Base-by-base conservation (phyloP, 495 filamentous ascomycete species). In the Podospora comata region DNA sequence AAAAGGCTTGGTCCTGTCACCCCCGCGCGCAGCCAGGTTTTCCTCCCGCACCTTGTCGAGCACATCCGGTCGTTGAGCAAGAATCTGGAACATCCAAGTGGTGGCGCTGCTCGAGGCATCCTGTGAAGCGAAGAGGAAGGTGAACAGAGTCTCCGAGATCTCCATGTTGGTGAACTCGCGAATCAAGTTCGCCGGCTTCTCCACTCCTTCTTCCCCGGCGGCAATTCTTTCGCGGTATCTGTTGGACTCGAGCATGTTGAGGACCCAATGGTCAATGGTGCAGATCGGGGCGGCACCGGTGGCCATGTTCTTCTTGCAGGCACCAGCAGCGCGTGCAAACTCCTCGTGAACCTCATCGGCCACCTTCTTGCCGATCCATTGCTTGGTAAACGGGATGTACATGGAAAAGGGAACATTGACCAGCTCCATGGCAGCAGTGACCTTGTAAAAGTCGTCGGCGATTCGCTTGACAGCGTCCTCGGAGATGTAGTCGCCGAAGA, bases 41-140 rank as follows among this genome's bases (percentile, higher is more conserved):
- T 97, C 94, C 73, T 93, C 92, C 23, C 94, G 91, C 39, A 97
- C 86, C 74, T 89, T 89, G 75, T 91, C 91, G 57, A 97, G 82
- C 62, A 93, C 81, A 67, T 97, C 94, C 5, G 93, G 93, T 69
- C 92, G 88, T 75, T 97, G 91, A 58, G 94, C 94, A 81, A 93
- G 86, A 68, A 92, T 81, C 76, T 97, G 94, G 85, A 96, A 95
- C 67, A 97, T 78, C 91, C 93, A 97, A 61, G 91, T 96, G 69
- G 84, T 86, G 62, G 94, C 93, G 62, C 91, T 92, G 76, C 90
- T 93, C 60, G 93, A 93, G 64, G 94, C 94, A 79, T 97, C 94
- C 79, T 97, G 94, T 28, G 91, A 94, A 57, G 94, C 94, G 79
- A 97, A 97, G 59, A 97, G 84, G 85, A 97, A 96, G 57, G 94